Base-by-base conservation (phyloP, 2,329 filamentous ascomycete genomes). In the Rugonectria rugulosa region DNA sequence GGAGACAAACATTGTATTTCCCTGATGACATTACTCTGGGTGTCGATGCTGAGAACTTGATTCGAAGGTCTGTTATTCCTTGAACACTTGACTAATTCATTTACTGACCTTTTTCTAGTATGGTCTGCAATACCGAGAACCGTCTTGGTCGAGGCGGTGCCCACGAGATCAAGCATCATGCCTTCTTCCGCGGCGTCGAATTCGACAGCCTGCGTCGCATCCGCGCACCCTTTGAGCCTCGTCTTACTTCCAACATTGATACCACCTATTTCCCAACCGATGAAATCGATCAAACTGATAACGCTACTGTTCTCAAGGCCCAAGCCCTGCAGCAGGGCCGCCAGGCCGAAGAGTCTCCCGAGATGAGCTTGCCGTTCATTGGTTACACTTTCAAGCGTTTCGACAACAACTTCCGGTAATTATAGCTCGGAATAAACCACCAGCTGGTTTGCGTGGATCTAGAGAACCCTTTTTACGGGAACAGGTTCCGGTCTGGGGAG, bases 261-360 rank as follows among this genome's bases (percentile, higher is more conserved):
- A 97, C 95, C 17, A 94, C 93, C 41, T 98, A 99, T 81, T 99
- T 99, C 87, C 95, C 95, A 9, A 97, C 92, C 47, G 95, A 99
- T 71, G 95, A 99, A 76, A 97, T 99, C 71, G 92, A 96, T 68
- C 94, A 98, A 79, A 94, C 92, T 51, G 93, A 97, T 74, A 97
- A 92, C 62, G 92, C 90, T 52, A 95, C 92, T 20, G 84, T 91
- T 63, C 84, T 97, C 69, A 90, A 92, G 72, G 91, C 91, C 17
- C 91, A 96, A 75, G 91, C 91, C 44, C 84, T 89, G 61, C 88
- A 89, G 57, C 83, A 87, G 68, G 86, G 86, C 46, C 82, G 82
- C 65, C 74, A 75, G 61, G 80, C 83, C 9, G 91, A 94, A 65
- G 90, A 96, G 72, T 88, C 92, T 61, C 92, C 93, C 4, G 94